Base-by-base conservation (phyloP, 2,329 filamentous ascomycete genomes). In the Fusarium sp. region DNA sequence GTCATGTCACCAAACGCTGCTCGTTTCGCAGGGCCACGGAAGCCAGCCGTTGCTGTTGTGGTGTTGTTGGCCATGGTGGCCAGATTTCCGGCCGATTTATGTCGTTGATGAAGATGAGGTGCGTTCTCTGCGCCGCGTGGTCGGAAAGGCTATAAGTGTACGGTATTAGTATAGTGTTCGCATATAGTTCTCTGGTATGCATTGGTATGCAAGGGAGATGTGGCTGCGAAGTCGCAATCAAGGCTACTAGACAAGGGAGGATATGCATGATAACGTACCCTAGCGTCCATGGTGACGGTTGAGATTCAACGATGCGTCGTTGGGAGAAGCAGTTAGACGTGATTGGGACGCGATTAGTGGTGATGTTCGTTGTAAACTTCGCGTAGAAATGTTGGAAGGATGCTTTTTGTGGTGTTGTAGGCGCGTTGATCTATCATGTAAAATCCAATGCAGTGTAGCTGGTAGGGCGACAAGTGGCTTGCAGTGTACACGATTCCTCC, bases 1-100 rank as follows among this genome's bases (percentile, higher is more conserved):
- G 92, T 96, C 65, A 96, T 87, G 77, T 97, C 94, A 50, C 88
- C 92, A 79, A 97, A 94, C 14, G 89, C 93, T 66, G 90, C 89
- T 71, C 94, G 90, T 83, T 94, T 96, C 57, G 90, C 84, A 59
- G 88, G 77, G 39, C 79, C 79, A 31, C 79, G 80, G 40, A 81
- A 72, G 36, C 79, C 80, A 22, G 64, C 67, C 21, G 66, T 62
- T 14, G 71, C 51, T 5, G 67, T 67, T 15, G 72, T 67, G 19
- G 75, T 70, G 69, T 74, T 67, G 14, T 71, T 69, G 31, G 76
- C 66, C 73, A 75, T 77, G 39, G 61, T 69, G 31, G 72, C 67
- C 44, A 92, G 71, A 85, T 87, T 80, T 80, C 91, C 79, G 79
- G 89, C 90, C 10, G 94, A 97, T 81, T 97, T 97, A 82, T 94